Conservation (phyloP, 192 early-diverging fungal species). For the Backusella tarrabulga region DNA sequence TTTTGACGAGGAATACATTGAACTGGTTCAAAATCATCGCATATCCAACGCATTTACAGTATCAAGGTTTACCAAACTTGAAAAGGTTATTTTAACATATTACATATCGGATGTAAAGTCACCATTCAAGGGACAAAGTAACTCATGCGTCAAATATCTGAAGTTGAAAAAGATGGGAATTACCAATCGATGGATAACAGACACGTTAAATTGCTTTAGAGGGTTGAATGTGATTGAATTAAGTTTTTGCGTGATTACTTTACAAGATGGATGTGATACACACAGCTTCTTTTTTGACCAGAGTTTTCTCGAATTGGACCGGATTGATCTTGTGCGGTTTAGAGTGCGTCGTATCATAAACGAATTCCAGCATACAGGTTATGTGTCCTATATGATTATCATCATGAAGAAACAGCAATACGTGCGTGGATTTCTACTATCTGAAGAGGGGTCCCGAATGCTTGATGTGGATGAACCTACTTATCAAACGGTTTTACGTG, state of each 20-base stretch:
- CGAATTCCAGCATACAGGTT: background rate
- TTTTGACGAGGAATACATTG: constrained; percentile 1
- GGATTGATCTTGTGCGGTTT: background rate
- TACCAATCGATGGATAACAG: background rate
- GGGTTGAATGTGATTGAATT: background rate
- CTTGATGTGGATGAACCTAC: background rate
- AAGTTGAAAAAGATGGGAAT: background rate
- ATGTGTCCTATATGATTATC: background rate
- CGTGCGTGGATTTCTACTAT: background rate
- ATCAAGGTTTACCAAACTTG: background rate
- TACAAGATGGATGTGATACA: background rate
- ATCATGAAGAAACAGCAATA: background rate
- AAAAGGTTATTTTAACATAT: background rate
- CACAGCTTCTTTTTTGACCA: background rate
- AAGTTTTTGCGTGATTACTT: background rate
- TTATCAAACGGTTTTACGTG: background rate
- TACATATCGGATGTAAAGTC: background rate
- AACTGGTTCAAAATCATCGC: background rate
- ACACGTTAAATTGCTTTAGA: background rate
- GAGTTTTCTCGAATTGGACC: background rate
- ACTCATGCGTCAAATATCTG: background rate
- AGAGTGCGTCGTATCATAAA: background rate
- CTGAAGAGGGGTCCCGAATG: background rate
- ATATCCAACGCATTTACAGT: background rate
- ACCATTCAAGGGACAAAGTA: background rate